These are phyloP conservation scores for Spergularia bocconei DNA, from an alignment of 148 eudicot species.

Conservation along the genomic window DNA sequence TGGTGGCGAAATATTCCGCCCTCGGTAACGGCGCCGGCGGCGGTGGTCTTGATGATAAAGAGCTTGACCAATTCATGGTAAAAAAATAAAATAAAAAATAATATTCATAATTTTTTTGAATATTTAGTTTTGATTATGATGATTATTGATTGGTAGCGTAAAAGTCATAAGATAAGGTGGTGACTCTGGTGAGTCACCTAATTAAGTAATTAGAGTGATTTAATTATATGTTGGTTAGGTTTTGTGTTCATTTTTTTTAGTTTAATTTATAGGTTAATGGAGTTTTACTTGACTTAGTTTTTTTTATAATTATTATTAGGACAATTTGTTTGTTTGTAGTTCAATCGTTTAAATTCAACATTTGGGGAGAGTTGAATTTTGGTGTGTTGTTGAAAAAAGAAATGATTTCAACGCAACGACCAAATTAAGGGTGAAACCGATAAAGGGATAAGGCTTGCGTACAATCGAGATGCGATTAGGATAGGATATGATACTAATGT, in stretches of 20 bases:
- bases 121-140: not conserved
- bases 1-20: conserved; percentile 65
- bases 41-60: conserved; percentile 52
- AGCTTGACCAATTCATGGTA: conserved; percentile 97
- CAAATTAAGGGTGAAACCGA: not conserved
- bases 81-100: not conserved
- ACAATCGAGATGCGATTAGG: not conserved
- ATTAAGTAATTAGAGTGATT: not conserved
- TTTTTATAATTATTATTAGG: not conserved
- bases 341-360: not conserved
- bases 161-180: not conserved
- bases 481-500: not conserved
- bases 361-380: conserved; percentile 2
- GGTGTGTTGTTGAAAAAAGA: not conserved
- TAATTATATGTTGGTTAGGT: conserved; percentile 4
- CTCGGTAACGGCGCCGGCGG: conserved; percentile 32
- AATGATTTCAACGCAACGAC: not conserved
- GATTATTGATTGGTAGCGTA: conserved; percentile 13
- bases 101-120: not conserved
- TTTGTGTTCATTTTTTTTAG: not conserved
- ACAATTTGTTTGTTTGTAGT: not conserved
- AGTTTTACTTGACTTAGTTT: not conserved
- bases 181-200: not conserved
- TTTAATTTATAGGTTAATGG: not conserved
- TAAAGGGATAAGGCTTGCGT: not conserved